Evolutionary conservation across 202 grass and related monocot species (phyloP).

Genomic region (Zizania palustris): DNA sequence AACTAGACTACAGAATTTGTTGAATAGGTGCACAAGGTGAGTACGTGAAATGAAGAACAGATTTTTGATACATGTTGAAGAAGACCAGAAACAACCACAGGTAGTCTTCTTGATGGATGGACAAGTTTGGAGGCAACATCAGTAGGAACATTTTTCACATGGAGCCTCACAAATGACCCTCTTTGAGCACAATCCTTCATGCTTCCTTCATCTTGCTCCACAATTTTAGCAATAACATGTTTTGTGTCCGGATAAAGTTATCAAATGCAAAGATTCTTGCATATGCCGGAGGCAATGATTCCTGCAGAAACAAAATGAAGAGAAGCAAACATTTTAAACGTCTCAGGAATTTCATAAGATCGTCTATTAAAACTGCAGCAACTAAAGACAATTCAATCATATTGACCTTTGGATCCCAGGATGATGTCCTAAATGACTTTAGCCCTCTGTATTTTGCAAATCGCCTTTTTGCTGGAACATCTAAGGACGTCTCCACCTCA

Average conservation of each 20-base stretch:
- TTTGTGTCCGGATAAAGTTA: slow-evolving; percentile 86
- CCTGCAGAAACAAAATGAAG: slow-evolving; percentile 52
- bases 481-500: slow-evolving; percentile 93
- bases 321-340: slow-evolving; percentile 30
- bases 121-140: slow-evolving; percentile 69
- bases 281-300: slow-evolving; percentile 89
- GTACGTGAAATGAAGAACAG: slow-evolving; percentile 94
- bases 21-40: slow-evolving; percentile 19
- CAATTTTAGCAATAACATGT: slow-evolving; percentile 66
- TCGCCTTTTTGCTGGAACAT: slow-evolving; percentile 86
- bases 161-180: slow-evolving; percentile 79
- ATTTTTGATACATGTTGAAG: slow-evolving; percentile 86
- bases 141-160: slow-evolving; percentile 69
- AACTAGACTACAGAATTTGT: slow-evolving; percentile 3
- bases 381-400: slow-evolving; percentile 30
- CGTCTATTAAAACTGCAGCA: slow-evolving; percentile 1
- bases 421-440: slow-evolving; percentile 91
- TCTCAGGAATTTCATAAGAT: slow-evolving; percentile 31
- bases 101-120: slow-evolving; percentile 63
- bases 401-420: slow-evolving; percentile 87
- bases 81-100: slow-evolving; percentile 70
- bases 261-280: slow-evolving; percentile 93
- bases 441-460: slow-evolving; percentile 94
- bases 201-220: slow-evolving; percentile 53
- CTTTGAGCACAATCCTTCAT: slow-evolving; percentile 59